Conservation (phyloP, 75 land plant genomes). For the Ceratopteris richardii region DNA sequence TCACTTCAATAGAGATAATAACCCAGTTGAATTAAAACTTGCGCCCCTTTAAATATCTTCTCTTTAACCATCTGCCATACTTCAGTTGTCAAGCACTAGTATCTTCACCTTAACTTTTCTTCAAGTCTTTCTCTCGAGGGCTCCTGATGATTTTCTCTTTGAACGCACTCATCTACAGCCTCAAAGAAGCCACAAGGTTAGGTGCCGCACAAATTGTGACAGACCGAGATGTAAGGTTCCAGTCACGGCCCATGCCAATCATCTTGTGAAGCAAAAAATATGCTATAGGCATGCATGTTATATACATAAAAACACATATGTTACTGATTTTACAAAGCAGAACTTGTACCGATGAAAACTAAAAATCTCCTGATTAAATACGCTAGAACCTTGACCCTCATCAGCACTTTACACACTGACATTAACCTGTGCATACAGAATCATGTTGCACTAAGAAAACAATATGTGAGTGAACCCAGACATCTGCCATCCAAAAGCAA, state of each 20-base stretch:
- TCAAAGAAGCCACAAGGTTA: conserved; percentile 26
- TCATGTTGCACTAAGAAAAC: no score
- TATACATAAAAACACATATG: no score
- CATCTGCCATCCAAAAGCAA: no score
- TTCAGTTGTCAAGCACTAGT: conserved; percentile 1
- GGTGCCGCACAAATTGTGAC: conserved; percentile 9
- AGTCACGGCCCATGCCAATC: background rate
- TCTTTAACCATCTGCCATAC: conserved; percentile 15
- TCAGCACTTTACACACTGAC: no score
- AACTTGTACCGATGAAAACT: no score
- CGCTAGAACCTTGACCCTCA: no score
- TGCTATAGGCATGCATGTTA: no score
- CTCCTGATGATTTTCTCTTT: conserved; percentile 13
- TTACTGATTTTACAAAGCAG: no score
- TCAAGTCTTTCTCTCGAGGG: conserved; percentile 18
- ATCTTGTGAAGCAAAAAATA: background rate
- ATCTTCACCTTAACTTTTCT: conserved; percentile 18
- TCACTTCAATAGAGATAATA: conserved; percentile 7
- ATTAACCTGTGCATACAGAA: no score
- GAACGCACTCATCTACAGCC: conserved; percentile 14
- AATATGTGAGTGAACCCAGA: no score
- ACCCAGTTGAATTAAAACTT: conserved; percentile 4
- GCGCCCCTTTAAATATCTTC: conserved; percentile 12
- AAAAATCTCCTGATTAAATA: no score
- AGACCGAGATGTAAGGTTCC: background rate